Evolutionary conservation across 345 rosid genomes (phyloP), one percentile per base, ranked within the genome.

Genomic region (Aurinia saxatilis): DNA sequence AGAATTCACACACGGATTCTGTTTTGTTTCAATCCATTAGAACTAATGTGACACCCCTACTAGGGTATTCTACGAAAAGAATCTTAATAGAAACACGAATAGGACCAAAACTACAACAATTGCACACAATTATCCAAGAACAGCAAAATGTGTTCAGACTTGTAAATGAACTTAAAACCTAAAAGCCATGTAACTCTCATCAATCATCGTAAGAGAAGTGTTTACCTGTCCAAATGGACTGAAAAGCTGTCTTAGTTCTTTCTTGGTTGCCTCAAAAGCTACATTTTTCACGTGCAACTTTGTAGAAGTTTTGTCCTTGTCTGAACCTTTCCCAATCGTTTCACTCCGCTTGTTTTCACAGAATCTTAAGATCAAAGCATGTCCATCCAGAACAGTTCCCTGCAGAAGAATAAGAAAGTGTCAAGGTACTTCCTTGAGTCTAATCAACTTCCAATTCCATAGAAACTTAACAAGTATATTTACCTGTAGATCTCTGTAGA

Each of bases 201-300:
- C 29, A 59, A 11, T 40, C 6, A 23, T 35, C 36, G 5, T 27
- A 15, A 18, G 59, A 19, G 48, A 63, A 30, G 34, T 46, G 46
- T 10, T 45, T 65, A 87, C 99, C 99, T 90, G 95, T 69, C 97
- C 99, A 58, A 90, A 90, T 48, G 99, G 90, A 74, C 92, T 81
- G 75, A 90, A 90, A 17, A 93, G 80, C 77, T 85, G 95, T 75
- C 82, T 81, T 44, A 93, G 77, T 73, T 93, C 99, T 63, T 87
- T 90, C 74, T 82, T 76, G 5, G 97, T 93, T 53, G 99, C 97
- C 73, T 93, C 96, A 52, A 93, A 93, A 63, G 99, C 95, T 53
- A 93, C 92, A 71, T 93, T 90, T 75, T 73, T 86, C 54, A 90
- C 88, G 37, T 85, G 91, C 35, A 93, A 62, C 79, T 93, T 93